Evolutionary conservation across 768 basidiomycete species (phyloP).

Genomic region (Collybia sp.): DNA sequence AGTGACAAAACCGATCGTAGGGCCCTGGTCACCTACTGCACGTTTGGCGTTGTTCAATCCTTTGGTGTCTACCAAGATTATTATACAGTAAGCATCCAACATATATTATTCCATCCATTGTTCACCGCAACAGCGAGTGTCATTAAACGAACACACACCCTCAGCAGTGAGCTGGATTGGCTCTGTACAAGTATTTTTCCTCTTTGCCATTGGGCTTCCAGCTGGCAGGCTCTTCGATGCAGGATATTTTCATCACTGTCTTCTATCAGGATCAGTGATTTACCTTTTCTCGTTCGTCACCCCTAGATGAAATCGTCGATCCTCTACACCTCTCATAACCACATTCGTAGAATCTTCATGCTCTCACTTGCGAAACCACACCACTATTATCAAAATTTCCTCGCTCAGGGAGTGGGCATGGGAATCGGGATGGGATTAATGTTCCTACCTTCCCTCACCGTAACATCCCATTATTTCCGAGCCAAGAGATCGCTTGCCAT

Average conservation of each 20-base stretch:
- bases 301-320: neutral
- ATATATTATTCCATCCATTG: neutral
- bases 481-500: slow-evolving; percentile 34
- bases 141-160: neutral
- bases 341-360: slow-evolving; percentile 28
- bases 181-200: slow-evolving; percentile 44
- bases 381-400: slow-evolving; percentile 39
- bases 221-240: slow-evolving; percentile 46
- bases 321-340: neutral
- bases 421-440: slow-evolving; percentile 48
- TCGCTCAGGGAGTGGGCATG: slow-evolving; percentile 41
- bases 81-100: neutral
- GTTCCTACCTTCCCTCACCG: slow-evolving; percentile 44
- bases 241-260: slow-evolving; percentile 33
- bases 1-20: neutral
- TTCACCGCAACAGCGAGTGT: neutral
- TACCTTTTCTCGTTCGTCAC: neutral
- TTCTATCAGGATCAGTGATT: neutral
- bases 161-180: slow-evolving; percentile 38
- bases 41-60: neutral
- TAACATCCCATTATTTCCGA: slow-evolving; percentile 41
- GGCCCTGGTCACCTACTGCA: neutral
- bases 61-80: neutral
- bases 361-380: slow-evolving; percentile 34
- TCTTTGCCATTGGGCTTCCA: slow-evolving; percentile 40